Conservation (phyloP, 2,329 filamentous ascomycete genomes). For the Exophiala spinifera region DNA sequence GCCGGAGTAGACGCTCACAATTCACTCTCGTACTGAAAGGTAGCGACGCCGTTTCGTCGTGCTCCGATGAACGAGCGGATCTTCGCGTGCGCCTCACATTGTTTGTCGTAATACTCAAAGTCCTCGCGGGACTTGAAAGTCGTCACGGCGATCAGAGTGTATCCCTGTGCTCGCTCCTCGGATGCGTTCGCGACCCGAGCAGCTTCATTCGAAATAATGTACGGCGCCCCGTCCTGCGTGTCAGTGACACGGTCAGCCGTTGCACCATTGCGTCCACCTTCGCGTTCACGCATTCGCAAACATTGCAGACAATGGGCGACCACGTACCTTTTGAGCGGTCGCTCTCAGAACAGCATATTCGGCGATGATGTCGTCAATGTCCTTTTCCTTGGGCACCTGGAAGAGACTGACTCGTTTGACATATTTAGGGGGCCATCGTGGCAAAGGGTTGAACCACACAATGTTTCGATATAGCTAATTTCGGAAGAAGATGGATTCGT, state of each 20-base stretch:
- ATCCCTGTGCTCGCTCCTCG: slow-evolving; percentile 59
- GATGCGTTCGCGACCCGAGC: slow-evolving; percentile 54
- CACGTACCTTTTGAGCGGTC: slow-evolving; percentile 44
- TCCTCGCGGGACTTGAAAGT: slow-evolving; percentile 64
- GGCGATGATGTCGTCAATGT: slow-evolving; percentile 44
- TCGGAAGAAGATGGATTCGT: neutral
- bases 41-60: slow-evolving; percentile 38
- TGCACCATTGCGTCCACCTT: no score
- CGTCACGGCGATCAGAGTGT: slow-evolving; percentile 61
- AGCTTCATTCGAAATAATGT: slow-evolving; percentile 61
- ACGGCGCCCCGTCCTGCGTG: slow-evolving; percentile 70
- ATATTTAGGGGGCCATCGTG: slow-evolving; percentile 34
- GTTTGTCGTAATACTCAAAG: slow-evolving; percentile 67
- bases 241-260: no score
- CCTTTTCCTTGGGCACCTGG: slow-evolving; percentile 49
- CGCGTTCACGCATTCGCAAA: neutral
- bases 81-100: slow-evolving; percentile 54
- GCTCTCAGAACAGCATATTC: slow-evolving; percentile 44
- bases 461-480: no score
- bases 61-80: slow-evolving; percentile 40
- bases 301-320: neutral
- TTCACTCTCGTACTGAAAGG: slow-evolving; percentile 37
- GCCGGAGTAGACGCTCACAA: slow-evolving; percentile 5
- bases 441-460: no score
- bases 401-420: slow-evolving; percentile 54